Percentiles rank a stretch among this genome's conserved stretches.
Conservation (phyloP, 2,329 filamentous ascomycete genomes). For the Botrytis elliptica region DNA sequence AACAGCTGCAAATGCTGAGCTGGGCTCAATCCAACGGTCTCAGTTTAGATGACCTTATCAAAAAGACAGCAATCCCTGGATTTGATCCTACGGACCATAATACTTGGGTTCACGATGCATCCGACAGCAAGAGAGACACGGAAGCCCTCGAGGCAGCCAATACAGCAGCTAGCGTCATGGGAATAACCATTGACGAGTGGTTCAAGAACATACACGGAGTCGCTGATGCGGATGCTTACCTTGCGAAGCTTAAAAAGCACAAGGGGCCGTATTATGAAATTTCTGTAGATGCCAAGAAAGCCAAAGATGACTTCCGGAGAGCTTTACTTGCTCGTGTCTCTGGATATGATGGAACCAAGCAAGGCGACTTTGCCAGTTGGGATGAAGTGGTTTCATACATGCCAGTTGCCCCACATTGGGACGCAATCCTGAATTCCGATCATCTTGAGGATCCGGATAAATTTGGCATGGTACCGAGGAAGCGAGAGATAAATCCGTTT, state of each 20-base stretch:
- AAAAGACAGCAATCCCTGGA: background rate
- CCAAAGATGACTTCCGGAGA: background rate
- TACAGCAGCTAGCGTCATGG: background rate
- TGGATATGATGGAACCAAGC: background rate
- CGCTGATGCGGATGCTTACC: background rate
- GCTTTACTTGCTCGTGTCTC: background rate
- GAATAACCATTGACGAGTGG: background rate
- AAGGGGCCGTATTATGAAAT: background rate
- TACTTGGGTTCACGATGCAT: background rate
- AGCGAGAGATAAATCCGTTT: background rate
- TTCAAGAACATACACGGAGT: background rate
- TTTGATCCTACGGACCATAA: background rate
- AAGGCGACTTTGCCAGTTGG: background rate
- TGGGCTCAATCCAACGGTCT: background rate
- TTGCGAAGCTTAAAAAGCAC: background rate
- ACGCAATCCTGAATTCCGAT: background rate
- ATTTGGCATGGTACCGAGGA: background rate
- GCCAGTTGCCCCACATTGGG: background rate
- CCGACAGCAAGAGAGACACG: background rate
- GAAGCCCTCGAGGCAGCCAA: background rate
- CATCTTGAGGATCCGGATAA: fast-evolving
- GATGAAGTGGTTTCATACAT: background rate
- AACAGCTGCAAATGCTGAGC: background rate
- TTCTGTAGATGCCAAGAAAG: background rate
- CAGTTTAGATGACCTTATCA: background rate